These are phyloP conservation scores for Artemisia annua DNA, from an alignment of 129 eudicot genomes.

Conservation along the genomic window DNA sequence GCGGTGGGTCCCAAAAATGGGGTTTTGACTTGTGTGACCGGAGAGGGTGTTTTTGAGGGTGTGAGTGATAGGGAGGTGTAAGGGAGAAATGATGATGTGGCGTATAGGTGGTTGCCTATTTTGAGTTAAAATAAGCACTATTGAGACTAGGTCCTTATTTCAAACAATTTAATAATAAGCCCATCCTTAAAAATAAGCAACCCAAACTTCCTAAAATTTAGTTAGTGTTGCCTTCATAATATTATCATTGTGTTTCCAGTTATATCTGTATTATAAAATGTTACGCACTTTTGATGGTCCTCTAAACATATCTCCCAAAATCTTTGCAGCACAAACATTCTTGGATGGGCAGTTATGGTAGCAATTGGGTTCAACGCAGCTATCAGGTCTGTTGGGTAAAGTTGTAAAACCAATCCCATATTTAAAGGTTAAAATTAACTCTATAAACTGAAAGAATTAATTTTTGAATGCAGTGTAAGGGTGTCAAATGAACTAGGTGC, in stretches of 20 bases:
- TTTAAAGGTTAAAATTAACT: background rate
- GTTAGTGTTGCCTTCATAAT: too few relatives aligned
- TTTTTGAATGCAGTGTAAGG: background rate
- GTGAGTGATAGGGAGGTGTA: too few relatives aligned
- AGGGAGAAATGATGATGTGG: too few relatives aligned
- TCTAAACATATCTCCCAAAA: background rate
- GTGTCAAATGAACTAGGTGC: background rate
- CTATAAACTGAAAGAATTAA: background rate
- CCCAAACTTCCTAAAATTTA: too few relatives aligned
- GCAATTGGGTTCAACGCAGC: constrained; percentile 59
- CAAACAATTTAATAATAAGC: too few relatives aligned
- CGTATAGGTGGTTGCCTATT: too few relatives aligned
- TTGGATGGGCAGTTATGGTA: constrained; percentile 51
- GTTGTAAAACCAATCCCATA: background rate
- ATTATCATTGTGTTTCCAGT: background rate
- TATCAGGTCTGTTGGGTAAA: constrained; percentile 34
- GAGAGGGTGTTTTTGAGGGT: too few relatives aligned
- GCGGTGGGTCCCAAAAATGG: too few relatives aligned
- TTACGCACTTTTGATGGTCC: background rate
- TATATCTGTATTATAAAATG: background rate
- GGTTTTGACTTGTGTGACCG: too few relatives aligned
- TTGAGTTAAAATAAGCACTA: too few relatives aligned
- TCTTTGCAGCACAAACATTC: constrained; percentile 50
- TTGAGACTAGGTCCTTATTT: too few relatives aligned
- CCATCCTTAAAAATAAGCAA: too few relatives aligned